Percentiles rank a stretch among this genome's conserved stretches.
Evolutionary conservation across 345 rosid species (phyloP).

Genomic region (Salix viminalis): DNA sequence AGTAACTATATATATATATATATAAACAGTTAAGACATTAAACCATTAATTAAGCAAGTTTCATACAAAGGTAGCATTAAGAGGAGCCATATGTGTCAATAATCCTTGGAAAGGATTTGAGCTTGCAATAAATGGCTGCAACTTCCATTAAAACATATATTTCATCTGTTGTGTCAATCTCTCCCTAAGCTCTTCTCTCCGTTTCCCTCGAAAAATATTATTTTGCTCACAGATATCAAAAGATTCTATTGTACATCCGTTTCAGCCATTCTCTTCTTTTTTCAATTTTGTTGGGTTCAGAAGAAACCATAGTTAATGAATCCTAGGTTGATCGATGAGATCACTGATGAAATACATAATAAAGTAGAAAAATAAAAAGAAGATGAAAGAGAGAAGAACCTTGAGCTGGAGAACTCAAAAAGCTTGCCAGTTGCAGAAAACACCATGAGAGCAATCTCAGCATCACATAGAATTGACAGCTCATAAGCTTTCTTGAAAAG

Average conservation of each 20-base stretch:
- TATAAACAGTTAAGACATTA: not conserved
- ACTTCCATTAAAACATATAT: not conserved
- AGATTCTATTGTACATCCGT: not conserved
- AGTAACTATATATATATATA: not conserved
- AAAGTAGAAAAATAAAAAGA: not conserved
- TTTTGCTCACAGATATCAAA: not conserved
- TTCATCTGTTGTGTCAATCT: not conserved
- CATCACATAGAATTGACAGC: conserved; percentile 46
- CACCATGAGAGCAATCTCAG: conserved; percentile 32
- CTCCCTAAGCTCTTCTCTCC: not conserved
- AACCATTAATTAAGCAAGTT: not conserved
- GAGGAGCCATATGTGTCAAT: too few relatives aligned
- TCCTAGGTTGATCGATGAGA: not conserved
- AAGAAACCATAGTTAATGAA: not conserved
- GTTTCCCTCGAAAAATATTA: not conserved
- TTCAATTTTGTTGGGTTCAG: not conserved
- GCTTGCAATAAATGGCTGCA: not conserved
- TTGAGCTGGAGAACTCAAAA: conserved; percentile 37
- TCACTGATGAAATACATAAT: not conserved
- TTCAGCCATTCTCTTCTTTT: conserved; percentile 4
- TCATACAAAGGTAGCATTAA: too few relatives aligned
- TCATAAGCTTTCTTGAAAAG: conserved; percentile 46
- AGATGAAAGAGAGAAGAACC: conserved; percentile 13
- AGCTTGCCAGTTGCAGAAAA: conserved; percentile 40
- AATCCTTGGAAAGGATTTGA: too few relatives aligned